These are phyloP conservation scores for Colletotrichum sp. DNA, from an alignment of 2,329 filamentous ascomycete genomes.

Conservation along the genomic window DNA sequence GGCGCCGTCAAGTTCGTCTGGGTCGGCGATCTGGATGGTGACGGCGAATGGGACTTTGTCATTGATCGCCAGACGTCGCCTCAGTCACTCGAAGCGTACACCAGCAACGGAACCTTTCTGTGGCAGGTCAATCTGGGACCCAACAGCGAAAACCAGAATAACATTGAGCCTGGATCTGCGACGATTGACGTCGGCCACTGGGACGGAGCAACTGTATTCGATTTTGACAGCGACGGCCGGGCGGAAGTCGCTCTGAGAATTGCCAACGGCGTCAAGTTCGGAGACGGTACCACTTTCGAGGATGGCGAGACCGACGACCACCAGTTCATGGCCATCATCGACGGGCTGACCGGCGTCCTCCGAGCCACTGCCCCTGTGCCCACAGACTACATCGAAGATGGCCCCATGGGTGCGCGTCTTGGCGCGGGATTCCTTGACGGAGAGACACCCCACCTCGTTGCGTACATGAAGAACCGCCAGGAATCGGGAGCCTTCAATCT, in stretches of 20 bases:
- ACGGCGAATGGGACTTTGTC: constrained; percentile 27
- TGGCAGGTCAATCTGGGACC: constrained; percentile 25
- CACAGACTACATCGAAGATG: constrained; percentile 7
- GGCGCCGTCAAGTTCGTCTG: constrained; percentile 27
- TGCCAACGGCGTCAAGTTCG: constrained; percentile 26
- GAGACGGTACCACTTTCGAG: constrained; percentile 21
- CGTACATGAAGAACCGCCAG: constrained; percentile 26
- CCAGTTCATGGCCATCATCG: constrained; percentile 26
- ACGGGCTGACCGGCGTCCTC: constrained; percentile 24
- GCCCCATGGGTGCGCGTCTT: constrained; percentile 20
- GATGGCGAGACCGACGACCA: constrained; percentile 7
- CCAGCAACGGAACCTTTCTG: constrained; percentile 23
- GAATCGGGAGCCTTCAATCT: constrained; percentile 13
- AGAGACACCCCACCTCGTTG: constrained; percentile 17
- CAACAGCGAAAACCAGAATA: constrained; percentile 26
- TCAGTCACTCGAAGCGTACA: constrained; percentile 21
- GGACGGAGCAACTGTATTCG: constrained; percentile 28
- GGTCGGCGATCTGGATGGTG: constrained; percentile 28
- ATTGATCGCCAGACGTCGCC: constrained; percentile 24
- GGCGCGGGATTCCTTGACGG: constrained; percentile 25
- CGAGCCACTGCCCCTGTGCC: neutral
- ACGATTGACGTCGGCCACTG: constrained; percentile 25
- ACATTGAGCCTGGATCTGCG: constrained; percentile 24
- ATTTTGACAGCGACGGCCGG: constrained; percentile 26
- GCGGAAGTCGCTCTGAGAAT: constrained; percentile 27